Base-by-base conservation (phyloP, 2,329 filamentous ascomycete genomes). In the Penicillium sp. region DNA sequence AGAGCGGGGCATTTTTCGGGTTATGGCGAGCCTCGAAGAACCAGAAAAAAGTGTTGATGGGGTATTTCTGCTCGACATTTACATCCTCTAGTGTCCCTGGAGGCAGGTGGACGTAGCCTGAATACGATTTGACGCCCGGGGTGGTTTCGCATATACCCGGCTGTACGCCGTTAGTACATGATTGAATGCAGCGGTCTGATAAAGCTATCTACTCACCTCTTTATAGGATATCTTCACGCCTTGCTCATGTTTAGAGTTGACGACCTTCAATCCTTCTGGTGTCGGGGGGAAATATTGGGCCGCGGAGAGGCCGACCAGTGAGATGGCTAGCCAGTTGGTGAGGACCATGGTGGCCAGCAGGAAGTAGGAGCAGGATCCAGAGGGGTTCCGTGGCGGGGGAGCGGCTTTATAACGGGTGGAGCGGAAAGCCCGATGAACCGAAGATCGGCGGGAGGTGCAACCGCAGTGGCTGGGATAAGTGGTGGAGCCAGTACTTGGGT, bases 1-100 rank as follows among this genome's bases (percentile, higher is more conserved):
- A 79, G 28, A 86, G 67, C 0, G 83, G 83, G 2, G 81, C 81
- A 41, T 77, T 79, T 8, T 67, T 61, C 1, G 82, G 75, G 57
- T 77, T 72, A 46, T 80, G 74, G 7, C 81, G 74, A 6, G 82
- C 74, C 59, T 85, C 82, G 59, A 86, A 81, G 62, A 84, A 86
- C 81, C 82, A 84, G 68, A 86, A 87, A 68, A 85, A 86, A 44
- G 81, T 84, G 62, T 84, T 83, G 57, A 84, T 82, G 2, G 78
- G 74, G 58, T 83, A 83, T 50, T 80, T 66, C 58, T 83, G 80
- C 31, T 69, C 60, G 24, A 73, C 69, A 30, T 64, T 57, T 4
- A 74, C 56, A 43, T 78, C 67, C 27, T 65, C 58, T 40, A 75
- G 57, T 1, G 75, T 69, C 25, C 72, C 73, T 2, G 76, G 74